phyloP scores from a whole-genome alignment of 495 filamentous ascomycete genomes.

The Amniculicola lignicola region DNA sequence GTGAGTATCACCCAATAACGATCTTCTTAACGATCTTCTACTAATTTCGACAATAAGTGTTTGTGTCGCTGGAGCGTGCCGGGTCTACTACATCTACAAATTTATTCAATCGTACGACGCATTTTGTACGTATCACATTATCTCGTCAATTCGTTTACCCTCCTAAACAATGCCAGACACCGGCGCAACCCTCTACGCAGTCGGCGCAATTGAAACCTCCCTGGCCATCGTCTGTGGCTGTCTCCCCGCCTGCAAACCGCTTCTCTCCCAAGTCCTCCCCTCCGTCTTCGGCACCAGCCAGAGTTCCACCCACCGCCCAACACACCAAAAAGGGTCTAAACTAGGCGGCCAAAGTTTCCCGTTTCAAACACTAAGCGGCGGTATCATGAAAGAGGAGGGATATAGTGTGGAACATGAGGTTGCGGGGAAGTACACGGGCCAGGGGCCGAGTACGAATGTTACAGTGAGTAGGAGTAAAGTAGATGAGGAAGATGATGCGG shows the following conservation, averaged over 20 bases:
- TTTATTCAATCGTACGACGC: constrained; percentile 14
- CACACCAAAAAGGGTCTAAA: background rate
- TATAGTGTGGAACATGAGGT: constrained; percentile 11
- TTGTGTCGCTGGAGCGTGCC: constrained; percentile 17
- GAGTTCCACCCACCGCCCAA: constrained; percentile 4
- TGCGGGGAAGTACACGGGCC: background rate
- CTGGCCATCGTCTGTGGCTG: constrained; percentile 23
- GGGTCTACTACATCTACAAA: constrained; percentile 14
- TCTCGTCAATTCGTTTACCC: background rate
- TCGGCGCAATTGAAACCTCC: constrained; percentile 19
- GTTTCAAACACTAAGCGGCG: constrained; percentile 18
- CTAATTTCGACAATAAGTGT: constrained; percentile 1
- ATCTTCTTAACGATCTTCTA: background rate
- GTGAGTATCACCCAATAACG: background rate
- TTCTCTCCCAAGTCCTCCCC: constrained; percentile 4
- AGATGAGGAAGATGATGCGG: background rate
- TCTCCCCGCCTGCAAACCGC: constrained; percentile 15
- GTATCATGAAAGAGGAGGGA: constrained; percentile 11
- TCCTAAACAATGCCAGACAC: background rate
- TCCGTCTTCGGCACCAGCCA: constrained; percentile 12
- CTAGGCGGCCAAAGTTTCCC: constrained; percentile 7
- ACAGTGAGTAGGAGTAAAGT: background rate
- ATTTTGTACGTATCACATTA: constrained; percentile 11
- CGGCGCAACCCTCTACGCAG: constrained; percentile 12
- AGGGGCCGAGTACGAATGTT: background rate